Evolutionary conservation across 768 basidiomycete species (phyloP), one percentile per base, ranked within the genome.

Genomic region (Pleurotus tuoliensis): DNA sequence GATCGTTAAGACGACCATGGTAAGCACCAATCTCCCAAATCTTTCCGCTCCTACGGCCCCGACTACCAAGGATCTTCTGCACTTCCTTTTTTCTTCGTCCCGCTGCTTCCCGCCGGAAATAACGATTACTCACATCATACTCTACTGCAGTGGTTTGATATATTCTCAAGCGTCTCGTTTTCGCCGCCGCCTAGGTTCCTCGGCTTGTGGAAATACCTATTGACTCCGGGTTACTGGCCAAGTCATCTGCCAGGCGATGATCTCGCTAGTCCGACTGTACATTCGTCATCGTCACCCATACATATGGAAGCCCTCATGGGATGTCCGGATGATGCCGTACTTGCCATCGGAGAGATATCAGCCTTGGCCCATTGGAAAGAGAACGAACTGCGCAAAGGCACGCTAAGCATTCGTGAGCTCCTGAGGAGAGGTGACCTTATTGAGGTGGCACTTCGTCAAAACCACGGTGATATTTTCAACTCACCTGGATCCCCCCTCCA

Each of bases 291-390:
- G 80, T 53, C 70, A 84, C 61, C 39, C 37, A 16, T 53, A 38
- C 79, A 79, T 48, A 85, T 92, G 80, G 87, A 89, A 60, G 69
- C 72, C 46, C 69, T 92, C 58, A 86, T 82, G 20, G 90, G 90
- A 25, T 92, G 90, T 73, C 85, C 90, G 2, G 88, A 93, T 63
- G 87, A 87, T 62, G 86, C 83, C 7, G 70, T 92, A 66, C 79
- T 92, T 58, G 87, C 83, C 38, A 80, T 92, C 58, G 89, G 84
- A 20, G 89, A 92, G 65, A 78, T 82, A 18, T 84, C 86, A n/a
- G 76, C 79, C 5, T 79, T 93, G 27, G 82, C 87, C 4, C 79
- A 84, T 61, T 92, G 91, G 90, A 92, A 91, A 69, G 68, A 74
- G 20, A 74, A 77, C 48, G 84, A 91, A 66, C 73, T 78, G 56